A percentile compares a stretch with the other conserved stretches of the same genome.
phyloP scores from a whole-genome alignment of 129 eudicot genomes.

The Daucus carota region DNA sequence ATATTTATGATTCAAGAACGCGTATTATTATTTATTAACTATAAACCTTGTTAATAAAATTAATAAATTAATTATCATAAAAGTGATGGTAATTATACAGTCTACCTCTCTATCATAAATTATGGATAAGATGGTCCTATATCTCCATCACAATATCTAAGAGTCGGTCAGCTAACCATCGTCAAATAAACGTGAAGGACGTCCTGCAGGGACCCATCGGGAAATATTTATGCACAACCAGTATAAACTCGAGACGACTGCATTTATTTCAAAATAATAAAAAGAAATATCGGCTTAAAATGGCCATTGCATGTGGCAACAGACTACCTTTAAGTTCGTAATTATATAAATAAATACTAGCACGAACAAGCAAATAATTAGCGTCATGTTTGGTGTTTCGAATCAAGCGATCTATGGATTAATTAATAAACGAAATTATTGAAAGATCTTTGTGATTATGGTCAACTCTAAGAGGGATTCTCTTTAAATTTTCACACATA shows the following conservation, averaged over 20 bases:
- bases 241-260: background rate
- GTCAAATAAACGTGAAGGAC: background rate
- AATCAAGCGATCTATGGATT: background rate
- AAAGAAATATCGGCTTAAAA: background rate
- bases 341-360: background rate
- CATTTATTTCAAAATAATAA: background rate
- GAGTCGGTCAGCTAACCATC: background rate
- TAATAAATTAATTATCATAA: no score
- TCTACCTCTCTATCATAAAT: no score
- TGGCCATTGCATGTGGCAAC: background rate
- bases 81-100: no score
- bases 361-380: background rate
- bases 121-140: no score
- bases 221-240: background rate
- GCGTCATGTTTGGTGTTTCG: slow-evolving; percentile 1
- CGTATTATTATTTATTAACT: no score
- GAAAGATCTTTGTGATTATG: background rate
- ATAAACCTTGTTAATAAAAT: no score
- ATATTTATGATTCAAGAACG: no score
- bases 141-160: background rate
- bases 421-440: background rate
- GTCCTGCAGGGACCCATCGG: background rate
- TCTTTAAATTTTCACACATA: background rate
- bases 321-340: background rate
- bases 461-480: slow-evolving; percentile 1